Evolutionary conservation across 2,329 filamentous ascomycete species (phyloP).

Genomic region (Orbilia javanica): DNA sequence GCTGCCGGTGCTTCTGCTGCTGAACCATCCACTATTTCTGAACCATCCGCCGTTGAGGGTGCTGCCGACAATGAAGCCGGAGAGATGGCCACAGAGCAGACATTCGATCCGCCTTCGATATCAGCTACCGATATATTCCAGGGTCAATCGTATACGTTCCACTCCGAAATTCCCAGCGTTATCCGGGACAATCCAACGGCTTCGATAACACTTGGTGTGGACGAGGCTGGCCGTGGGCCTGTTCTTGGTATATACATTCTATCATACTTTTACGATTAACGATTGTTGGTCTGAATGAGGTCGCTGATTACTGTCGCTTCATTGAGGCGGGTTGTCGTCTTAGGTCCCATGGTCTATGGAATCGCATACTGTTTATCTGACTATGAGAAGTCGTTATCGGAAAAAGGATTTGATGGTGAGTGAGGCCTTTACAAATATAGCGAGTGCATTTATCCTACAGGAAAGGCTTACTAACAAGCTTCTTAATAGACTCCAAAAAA

Average conservation of each 20-base stretch:
- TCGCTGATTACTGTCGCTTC: conserved; percentile 8
- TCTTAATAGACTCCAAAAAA: conserved; percentile 94
- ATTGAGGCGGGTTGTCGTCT: background rate
- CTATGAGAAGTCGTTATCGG: conserved; percentile 60
- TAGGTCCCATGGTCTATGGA: conserved; percentile 79
- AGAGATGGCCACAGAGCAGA: background rate
- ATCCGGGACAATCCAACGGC: conserved; percentile 69
- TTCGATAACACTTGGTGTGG: conserved; percentile 66
- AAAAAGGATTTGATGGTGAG: conserved; percentile 73
- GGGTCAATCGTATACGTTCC: conserved; percentile 78
- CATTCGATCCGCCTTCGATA: conserved; percentile 79
- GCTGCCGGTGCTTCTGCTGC: background rate
- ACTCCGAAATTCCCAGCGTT: conserved; percentile 75
- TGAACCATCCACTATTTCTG: background rate
- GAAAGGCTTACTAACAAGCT: conserved; percentile 75
- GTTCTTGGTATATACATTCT: conserved; percentile 68
- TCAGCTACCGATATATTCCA: conserved; percentile 71
- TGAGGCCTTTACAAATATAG: conserved; percentile 68
- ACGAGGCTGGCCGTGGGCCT: conserved; percentile 69
- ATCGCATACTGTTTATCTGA: conserved; percentile 70
- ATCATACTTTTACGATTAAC: background rate
- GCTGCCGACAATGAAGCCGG: background rate
- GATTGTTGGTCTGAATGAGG: background rate
- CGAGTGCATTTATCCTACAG: background rate
- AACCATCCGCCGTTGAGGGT: background rate